phyloP scores from a whole-genome alignment of 176 grass and related monocot genomes.

The Puya raimondii region DNA sequence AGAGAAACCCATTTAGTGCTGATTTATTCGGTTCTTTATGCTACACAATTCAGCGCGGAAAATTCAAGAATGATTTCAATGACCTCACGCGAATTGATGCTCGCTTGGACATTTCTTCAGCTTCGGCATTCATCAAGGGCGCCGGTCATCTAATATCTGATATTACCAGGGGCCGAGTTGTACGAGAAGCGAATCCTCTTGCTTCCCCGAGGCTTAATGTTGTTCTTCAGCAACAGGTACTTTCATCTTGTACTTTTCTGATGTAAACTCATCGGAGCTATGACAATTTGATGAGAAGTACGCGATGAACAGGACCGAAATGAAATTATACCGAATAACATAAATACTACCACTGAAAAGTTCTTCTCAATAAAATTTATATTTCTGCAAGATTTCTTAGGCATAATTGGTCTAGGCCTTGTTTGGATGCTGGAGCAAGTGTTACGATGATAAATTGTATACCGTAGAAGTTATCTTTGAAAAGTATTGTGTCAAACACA shows the following conservation, averaged over 20 bases:
- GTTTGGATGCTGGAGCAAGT: not conserved
- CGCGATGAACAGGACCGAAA: no score
- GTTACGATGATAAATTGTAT: no score
- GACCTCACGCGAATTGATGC: conserved; percentile 28
- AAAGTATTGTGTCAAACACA: no score
- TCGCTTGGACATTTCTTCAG: conserved; percentile 30
- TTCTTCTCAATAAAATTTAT: no score
- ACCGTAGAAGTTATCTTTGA: no score
- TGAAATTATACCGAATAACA: no score
- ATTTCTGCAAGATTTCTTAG: no score
- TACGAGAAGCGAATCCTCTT: conserved; percentile 19
- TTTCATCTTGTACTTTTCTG: not conserved
- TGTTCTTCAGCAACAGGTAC: conserved; percentile 33
- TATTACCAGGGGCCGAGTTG: conserved; percentile 7
- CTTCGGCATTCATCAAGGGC: conserved; percentile 24
- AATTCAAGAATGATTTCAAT: conserved; percentile 30
- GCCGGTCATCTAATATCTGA: conserved; percentile 5
- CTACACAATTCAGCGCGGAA: conserved; percentile 24
- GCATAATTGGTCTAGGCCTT: no score
- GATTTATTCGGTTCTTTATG: conserved; percentile 28
- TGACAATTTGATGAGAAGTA: no score
- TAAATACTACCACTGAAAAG: no score
- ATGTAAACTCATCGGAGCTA: no score
- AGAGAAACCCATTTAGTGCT: conserved; percentile 1
- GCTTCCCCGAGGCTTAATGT: conserved; percentile 25